phyloP scores from a whole-genome alignment of 1,284 basidiomycete species.

The Pyrrhoderma lamaoense region DNA sequence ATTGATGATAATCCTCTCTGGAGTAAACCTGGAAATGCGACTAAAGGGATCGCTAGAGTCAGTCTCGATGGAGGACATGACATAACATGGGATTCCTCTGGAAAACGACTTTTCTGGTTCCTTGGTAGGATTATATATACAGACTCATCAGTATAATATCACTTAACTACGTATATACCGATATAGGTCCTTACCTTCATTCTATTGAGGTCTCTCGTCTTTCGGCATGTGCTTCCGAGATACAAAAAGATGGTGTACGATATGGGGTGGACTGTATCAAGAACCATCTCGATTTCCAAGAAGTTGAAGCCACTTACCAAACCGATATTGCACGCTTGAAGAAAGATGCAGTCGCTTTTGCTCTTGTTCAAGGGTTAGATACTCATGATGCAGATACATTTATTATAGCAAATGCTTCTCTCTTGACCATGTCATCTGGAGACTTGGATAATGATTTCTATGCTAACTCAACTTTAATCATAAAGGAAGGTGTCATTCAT shows the following conservation, averaged over 20 bases:
- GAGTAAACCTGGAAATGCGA: conserved; percentile 62
- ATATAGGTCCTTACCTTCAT: conserved; percentile 56
- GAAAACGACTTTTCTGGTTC: conserved; percentile 61
- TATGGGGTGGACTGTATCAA: conserved; percentile 58
- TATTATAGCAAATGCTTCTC: conserved; percentile 56
- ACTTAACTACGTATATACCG: neutral
- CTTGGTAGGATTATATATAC: no score
- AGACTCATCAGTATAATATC: neutral
- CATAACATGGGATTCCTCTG: conserved; percentile 53
- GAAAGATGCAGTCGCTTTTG: conserved; percentile 35
- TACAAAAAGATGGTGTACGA: conserved; percentile 39
- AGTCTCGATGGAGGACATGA: conserved; percentile 69
- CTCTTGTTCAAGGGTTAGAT: conserved; percentile 9
- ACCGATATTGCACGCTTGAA: conserved; percentile 55
- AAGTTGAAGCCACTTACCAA: conserved; percentile 48
- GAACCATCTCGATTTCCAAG: conserved; percentile 44
- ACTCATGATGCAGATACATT: conserved; percentile 36
- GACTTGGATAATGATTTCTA: conserved; percentile 38
- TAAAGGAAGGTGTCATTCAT: conserved; percentile 49
- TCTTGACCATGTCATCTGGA: conserved; percentile 57
- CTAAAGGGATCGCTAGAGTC: conserved; percentile 48
- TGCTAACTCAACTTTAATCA: conserved; percentile 40
- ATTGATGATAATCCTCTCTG: conserved; percentile 42
- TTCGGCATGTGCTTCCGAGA: conserved; percentile 37
- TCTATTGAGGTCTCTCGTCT: conserved; percentile 49